These are phyloP conservation scores for Lasiodiplodia sp. DNA, from an alignment of 2,329 filamentous ascomycete species.

Conservation along the genomic window DNA sequence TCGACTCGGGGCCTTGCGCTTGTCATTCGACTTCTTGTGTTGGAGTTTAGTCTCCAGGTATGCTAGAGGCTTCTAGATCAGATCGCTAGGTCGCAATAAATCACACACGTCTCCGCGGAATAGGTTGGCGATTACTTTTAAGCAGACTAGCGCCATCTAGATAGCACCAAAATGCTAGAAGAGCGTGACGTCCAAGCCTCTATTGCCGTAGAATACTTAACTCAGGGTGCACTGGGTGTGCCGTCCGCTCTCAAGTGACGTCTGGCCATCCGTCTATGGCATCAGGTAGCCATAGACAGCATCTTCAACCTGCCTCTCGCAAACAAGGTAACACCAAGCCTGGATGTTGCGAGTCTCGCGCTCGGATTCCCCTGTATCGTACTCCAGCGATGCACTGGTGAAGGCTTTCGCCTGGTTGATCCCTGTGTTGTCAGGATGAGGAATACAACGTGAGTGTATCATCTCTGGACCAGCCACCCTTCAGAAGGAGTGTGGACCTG, in stretches of 20 bases:
- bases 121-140: background rate
- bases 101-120: background rate
- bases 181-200: background rate
- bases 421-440: too few species aligned
- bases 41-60: background rate
- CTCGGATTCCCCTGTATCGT: rapidly evolving
- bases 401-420: background rate
- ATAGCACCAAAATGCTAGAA: background rate
- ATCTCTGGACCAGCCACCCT: too few species aligned
- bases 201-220: background rate
- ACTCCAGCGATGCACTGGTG: background rate
- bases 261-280: background rate
- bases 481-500: too few species aligned
- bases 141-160: background rate
- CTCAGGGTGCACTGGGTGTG: background rate
- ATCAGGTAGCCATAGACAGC: background rate
- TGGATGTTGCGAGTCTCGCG: background rate
- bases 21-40: background rate
- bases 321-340: background rate
- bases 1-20: background rate
- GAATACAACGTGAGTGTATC: too few species aligned
- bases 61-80: background rate
- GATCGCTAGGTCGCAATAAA: background rate
- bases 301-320: background rate
- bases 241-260: background rate